Evolutionary conservation across 2,329 filamentous ascomycete species (phyloP), one percentile per base, ranked within the genome.

Genomic region (Ceratocystis variospora): DNA sequence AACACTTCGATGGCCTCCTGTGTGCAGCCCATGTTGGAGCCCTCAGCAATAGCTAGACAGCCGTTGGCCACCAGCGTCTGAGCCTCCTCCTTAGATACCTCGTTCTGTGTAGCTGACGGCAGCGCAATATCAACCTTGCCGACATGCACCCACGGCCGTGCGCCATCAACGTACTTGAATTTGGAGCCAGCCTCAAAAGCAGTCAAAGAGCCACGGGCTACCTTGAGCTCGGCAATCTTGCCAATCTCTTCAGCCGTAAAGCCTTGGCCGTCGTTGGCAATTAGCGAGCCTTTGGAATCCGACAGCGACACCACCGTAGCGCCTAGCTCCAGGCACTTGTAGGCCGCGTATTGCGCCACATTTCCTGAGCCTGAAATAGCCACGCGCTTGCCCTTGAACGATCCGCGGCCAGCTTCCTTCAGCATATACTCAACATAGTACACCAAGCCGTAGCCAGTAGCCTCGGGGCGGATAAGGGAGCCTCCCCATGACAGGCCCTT

Each of bases 371-470:
- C 94, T 57, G 94, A 96, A 77, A 99, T 88, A 76, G 93, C 90
- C 67, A 97, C 94, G 68, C 87, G 87, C 85, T 97, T 97, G 79
- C 91, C 93, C 70, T 83, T 78, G 80, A 96, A 96, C 71, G 83
- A 84, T 75, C 95, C 91, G 75, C 87, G 87, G 76, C 90, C 90
- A 71, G 90, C 89, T 77, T 96, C 87, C 77, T 88, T 81, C 75
- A 97, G 92, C 92, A 96, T 96, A 83, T 96, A 89, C 72, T 88
- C 83, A 75, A 96, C 90, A 77, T 96, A 96, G 85, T 97, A 97
- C 77, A 96, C 87, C 69, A 96, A 85, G 78, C 94, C 94, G 79
- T 90, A 97, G 68, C 94, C 94, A 67, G 94, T 99, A 72, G 94
- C 94, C 83, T 99, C 92, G 69, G 94, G 93, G 70, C 94, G 85